phyloP scores from a whole-genome alignment of 2,329 filamentous ascomycete genomes.

The Colletotrichum ledebouriae region DNA sequence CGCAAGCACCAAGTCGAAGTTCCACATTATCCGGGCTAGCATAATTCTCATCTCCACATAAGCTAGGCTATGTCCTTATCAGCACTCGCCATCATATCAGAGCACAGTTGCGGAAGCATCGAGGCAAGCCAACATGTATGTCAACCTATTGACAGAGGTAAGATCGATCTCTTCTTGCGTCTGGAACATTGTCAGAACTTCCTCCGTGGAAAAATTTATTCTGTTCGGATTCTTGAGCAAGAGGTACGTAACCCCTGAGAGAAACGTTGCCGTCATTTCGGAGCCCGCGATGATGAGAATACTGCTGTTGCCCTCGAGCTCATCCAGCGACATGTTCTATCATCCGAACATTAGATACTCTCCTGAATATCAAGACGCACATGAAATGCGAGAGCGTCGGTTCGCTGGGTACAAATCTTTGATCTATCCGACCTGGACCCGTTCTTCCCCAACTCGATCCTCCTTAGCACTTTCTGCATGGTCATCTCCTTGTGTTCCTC shows the following conservation, averaged over 20 bases:
- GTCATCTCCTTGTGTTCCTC: constrained; percentile 7
- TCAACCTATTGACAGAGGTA: constrained; percentile 48
- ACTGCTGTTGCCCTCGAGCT: constrained; percentile 41
- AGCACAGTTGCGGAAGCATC: constrained; percentile 45
- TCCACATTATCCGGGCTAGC: constrained; percentile 58
- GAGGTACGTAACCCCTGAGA: constrained; percentile 47
- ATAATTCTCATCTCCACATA: constrained; percentile 64
- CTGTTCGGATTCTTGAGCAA: constrained; percentile 52
- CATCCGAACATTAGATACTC: constrained; percentile 39
- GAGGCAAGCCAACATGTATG: constrained; percentile 56
- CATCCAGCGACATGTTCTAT: constrained; percentile 30
- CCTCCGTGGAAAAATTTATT: too few species aligned
- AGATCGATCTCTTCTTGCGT: constrained; percentile 54
- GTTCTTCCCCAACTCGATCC: constrained; percentile 39
- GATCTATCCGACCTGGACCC: constrained; percentile 12
- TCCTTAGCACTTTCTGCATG: constrained; percentile 34
- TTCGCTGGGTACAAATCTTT: too few species aligned
- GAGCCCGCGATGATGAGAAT: constrained; percentile 49
- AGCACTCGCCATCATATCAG: neutral
- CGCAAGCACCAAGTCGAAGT: constrained; percentile 59
- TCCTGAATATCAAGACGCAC: neutral
- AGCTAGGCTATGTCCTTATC: constrained; percentile 51
- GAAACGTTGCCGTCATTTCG: constrained; percentile 52
- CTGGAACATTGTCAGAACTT: constrained; percentile 54
- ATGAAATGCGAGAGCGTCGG: too few species aligned